Conservation (phyloP, 1,139 yeast genomes). For the Yamadazyma atmosphaerica region DNA sequence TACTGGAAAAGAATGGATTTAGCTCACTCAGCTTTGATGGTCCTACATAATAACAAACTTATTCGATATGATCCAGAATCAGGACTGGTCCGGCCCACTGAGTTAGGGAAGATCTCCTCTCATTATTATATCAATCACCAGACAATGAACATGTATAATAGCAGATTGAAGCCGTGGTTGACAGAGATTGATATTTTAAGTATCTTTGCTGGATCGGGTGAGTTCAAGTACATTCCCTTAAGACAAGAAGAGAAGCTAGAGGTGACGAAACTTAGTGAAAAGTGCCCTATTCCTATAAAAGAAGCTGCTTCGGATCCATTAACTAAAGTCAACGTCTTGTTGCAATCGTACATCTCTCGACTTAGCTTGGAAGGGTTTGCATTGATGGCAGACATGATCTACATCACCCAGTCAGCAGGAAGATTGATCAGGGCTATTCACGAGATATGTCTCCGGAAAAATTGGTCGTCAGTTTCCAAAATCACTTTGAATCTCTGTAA, state of each 20-base stretch:
- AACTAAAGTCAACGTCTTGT: slow-evolving; percentile 75
- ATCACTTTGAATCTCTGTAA: slow-evolving; percentile 65
- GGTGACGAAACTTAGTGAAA: slow-evolving; percentile 63
- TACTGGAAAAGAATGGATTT: slow-evolving; percentile 62
- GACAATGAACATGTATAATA: slow-evolving; percentile 67
- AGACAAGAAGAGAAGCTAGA: slow-evolving; percentile 88
- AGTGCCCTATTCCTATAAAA: slow-evolving; percentile 83
- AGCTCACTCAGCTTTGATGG: slow-evolving; percentile 70
- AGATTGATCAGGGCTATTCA: slow-evolving; percentile 82
- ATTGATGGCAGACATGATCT: slow-evolving; percentile 88
- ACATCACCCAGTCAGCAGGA: slow-evolving; percentile 91
- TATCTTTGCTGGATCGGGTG: slow-evolving; percentile 79
- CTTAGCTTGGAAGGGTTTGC: slow-evolving; percentile 85
- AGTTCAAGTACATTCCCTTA: slow-evolving; percentile 79
- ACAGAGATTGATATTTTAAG: slow-evolving; percentile 74
- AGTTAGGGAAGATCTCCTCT: slow-evolving; percentile 82
- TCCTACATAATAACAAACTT: slow-evolving; percentile 56
- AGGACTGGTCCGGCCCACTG: slow-evolving; percentile 59
- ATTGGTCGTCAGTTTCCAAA: slow-evolving; percentile 71
- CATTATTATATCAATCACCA: slow-evolving; percentile 78
- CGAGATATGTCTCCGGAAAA: slow-evolving; percentile 70
- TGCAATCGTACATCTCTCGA: slow-evolving; percentile 83
- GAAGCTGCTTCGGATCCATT: slow-evolving; percentile 70
- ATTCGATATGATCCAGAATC: slow-evolving; percentile 54
- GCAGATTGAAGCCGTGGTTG: slow-evolving; percentile 61